Evolutionary conservation across 495 filamentous ascomycete species (phyloP), one percentile per base, ranked within the genome.

Genomic region (Cercophora newfieldiana): DNA sequence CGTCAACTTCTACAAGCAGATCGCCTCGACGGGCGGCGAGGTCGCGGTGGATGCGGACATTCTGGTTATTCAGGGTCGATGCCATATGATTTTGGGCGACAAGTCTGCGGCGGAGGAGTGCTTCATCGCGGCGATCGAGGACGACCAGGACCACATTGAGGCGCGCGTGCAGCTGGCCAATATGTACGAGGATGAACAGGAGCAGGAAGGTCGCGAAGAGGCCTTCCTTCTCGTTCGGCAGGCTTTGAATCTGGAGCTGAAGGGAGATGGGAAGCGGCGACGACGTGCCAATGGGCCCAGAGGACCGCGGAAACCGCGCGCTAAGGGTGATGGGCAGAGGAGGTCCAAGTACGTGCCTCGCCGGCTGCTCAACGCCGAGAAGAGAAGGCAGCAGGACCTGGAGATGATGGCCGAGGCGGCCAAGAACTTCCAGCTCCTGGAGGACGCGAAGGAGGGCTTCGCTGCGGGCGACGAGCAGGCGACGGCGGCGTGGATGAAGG

Each of bases 201-300:
- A 88, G 77, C 83, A 82, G 21, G 87, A 90, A 28, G 75, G 75
- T 10, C 69, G 73, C 16, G 75, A 77, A 63, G 84, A 93, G 68
- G 93, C 93, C 0, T 84, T 90, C 63, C 85, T 89, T 44, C 86
- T 88, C 44, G 87, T 91, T 59, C 87, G 89, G 56, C 88, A 95
- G 73, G 87, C 90, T 7, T 83, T 94, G 62, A 75, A 84, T 29
- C 77, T 94, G n/a, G 75, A 77, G 71, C 77, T 71, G 54, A 73
- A 53, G 64, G 76, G 80, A 67, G 77, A 81, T 70, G 66, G 58
- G 37, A 64, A 57, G 53, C 59, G 47, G 44, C 44, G 61, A 22
- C 37, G 59, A 19, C 64, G 66, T 25, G 63, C 71, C 4, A 65
- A 68, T 47, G 63, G 54, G 24, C 66, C 67, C 0, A 54, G 72